phyloP scores from a whole-genome alignment of 305 asterid species.

The Stenogyne calaminthoides region DNA sequence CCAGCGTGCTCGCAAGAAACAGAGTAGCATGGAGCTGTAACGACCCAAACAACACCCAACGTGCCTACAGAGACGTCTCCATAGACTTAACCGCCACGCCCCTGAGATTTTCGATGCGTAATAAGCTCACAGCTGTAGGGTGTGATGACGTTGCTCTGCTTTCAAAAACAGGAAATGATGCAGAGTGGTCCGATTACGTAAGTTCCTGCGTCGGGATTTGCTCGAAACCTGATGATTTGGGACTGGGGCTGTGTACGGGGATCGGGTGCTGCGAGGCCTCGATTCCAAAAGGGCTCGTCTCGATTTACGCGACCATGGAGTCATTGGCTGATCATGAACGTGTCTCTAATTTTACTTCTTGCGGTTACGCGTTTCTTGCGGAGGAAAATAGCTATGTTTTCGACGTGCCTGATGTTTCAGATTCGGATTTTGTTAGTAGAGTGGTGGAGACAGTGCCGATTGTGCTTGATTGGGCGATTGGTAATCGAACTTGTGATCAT shows the following conservation, averaged over 20 bases:
- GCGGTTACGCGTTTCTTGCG: slow-evolving; percentile 40
- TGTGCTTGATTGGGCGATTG: slow-evolving; percentile 41
- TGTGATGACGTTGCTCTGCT: slow-evolving; percentile 26
- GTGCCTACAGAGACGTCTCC: fast-evolving
- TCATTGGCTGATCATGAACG: background rate
- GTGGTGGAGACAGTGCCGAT: slow-evolving; percentile 31
- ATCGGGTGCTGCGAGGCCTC: slow-evolving; percentile 47
- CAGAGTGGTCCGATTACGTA: background rate
- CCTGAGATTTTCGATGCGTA: slow-evolving; percentile 29
- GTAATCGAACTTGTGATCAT: slow-evolving; percentile 26
- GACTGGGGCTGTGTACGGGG: slow-evolving; percentile 36
- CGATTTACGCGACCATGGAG: background rate
- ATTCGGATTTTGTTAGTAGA: background rate
- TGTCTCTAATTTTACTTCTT: slow-evolving; percentile 18
- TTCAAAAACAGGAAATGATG: background rate
- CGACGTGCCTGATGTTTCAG: slow-evolving; percentile 24
- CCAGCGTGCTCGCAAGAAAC: slow-evolving; percentile 32
- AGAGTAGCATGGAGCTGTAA: slow-evolving; percentile 7
- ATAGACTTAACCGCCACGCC: slow-evolving; percentile 25
- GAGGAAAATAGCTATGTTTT: slow-evolving; percentile 31
- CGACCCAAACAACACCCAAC: background rate
- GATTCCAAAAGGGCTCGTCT: slow-evolving; percentile 38
- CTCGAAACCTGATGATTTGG: slow-evolving; percentile 27
- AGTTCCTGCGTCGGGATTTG: slow-evolving; percentile 40
- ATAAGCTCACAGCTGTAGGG: slow-evolving; percentile 38